Evolutionary conservation across 805 yeast genomes (phyloP), one percentile per base, ranked within the genome.

Genomic region (Saccharomycopsis guyanensis): DNA sequence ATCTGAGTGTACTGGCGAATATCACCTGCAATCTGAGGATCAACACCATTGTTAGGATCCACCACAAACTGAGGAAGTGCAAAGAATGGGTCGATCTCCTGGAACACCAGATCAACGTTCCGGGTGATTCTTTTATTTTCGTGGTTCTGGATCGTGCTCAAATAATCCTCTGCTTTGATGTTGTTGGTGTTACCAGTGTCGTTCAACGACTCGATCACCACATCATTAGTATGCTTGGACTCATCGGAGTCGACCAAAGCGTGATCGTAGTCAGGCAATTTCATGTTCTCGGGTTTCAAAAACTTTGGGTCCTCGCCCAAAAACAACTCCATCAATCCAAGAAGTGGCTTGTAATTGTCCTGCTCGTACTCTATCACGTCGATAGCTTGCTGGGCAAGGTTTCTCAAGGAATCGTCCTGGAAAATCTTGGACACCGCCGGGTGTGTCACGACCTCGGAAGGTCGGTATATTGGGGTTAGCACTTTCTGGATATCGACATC

Each of bases 241-340:
- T 42, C 33, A 42, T 52, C 53, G 22, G 52, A 47, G 25, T 53
- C 55, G 23, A 43, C 49, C 38, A 82, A 61, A 27, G 80, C 76
- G 56, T 82, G 88, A 56, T 86, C 85, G 57, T 85, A 85, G 23
- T 65, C 70, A 1, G 87, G 82, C 29, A 88, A 67, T 20, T 78
- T 75, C 62, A 89, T 61, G 40, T 77, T 75, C 19, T 75, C 77
- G 31, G 85, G 86, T 18, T 78, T 66, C 34, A 82, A 63, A 46
- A 78, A 78, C 38, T 70, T 70, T 53, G 94, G 84, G 59, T 86
- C 91, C 59, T 91, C 97, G 3, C 97, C 96, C 42, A 91, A 69
- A 55, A 91, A 78, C 1, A 84, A 80, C 51, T 82, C 85, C 63
- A 93, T 71, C 38, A 91, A 69, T 56, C 77, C 78, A 38, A 82